phyloP scores from a whole-genome alignment of 75 land plant genomes.

The Pinus taeda region DNA sequence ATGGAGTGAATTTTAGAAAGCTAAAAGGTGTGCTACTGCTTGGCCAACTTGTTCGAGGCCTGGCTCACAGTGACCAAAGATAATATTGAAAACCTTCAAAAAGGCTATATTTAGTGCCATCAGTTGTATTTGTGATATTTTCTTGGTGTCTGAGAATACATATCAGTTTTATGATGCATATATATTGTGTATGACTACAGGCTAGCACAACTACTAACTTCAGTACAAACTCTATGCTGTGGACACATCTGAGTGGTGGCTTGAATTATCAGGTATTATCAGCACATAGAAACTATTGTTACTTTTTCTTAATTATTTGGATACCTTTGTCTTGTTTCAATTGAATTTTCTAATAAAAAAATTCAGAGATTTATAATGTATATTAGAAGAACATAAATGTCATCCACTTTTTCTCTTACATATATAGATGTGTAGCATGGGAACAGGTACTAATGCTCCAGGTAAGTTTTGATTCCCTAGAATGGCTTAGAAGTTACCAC shows the following conservation, averaged over 20 bases:
- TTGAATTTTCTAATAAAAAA: neutral
- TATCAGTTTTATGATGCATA: neutral
- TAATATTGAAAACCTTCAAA: neutral
- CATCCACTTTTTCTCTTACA: neutral
- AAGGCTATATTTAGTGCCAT: neutral
- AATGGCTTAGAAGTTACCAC: too few species aligned
- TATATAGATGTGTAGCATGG: neutral
- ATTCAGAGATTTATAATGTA: neutral
- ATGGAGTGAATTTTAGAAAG: too few species aligned
- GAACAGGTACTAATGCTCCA: neutral
- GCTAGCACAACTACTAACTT: slow-evolving; percentile 20
- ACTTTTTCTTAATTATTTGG: neutral
- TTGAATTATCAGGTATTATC: slow-evolving; percentile 22
- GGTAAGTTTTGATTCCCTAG: too few species aligned
- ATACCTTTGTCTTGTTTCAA: neutral
- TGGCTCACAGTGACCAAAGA: neutral
- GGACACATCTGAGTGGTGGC: slow-evolving; percentile 26
- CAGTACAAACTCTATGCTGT: slow-evolving; percentile 17
- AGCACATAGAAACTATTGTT: neutral
- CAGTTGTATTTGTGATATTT: neutral
- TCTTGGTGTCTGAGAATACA: neutral
- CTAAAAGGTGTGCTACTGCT: neutral
- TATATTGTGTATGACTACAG: slow-evolving; percentile 3
- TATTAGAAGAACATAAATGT: neutral
- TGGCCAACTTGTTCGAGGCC: neutral